Conservation (phyloP, 345 rosid genomes). For the Zanthoxylum bungeanum region DNA sequence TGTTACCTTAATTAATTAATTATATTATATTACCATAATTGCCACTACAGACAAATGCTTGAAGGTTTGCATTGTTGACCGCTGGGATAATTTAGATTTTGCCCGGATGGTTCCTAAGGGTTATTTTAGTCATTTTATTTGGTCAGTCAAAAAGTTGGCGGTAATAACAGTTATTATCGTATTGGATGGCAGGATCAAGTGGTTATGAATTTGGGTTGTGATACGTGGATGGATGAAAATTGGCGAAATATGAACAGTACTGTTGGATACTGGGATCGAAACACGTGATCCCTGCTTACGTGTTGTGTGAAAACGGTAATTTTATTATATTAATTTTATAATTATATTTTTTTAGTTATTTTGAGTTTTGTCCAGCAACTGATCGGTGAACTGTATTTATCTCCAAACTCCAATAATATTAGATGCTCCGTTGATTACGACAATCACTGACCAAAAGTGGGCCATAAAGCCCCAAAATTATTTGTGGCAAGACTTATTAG, state of each 20-base stretch:
- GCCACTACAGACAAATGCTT: background rate
- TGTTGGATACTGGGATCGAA: background rate
- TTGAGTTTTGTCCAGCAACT: too few species aligned
- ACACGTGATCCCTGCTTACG: background rate
- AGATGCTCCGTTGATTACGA: too few species aligned
- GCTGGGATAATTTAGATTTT: background rate
- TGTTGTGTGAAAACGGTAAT: too few species aligned
- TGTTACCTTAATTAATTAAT: too few species aligned
- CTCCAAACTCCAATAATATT: too few species aligned
- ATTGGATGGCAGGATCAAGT: background rate
- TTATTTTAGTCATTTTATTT: background rate
- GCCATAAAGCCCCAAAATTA: too few species aligned
- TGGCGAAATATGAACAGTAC: background rate
- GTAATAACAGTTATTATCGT: background rate
- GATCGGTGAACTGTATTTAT: too few species aligned
- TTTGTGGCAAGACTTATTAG: too few species aligned
- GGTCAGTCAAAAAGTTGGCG: background rate
- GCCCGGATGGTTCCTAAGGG: background rate
- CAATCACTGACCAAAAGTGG: too few species aligned
- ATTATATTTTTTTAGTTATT: too few species aligned
- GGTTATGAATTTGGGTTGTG: background rate
- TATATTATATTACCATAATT: too few species aligned
- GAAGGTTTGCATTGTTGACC: slow-evolving; percentile 20
- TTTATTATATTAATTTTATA: too few species aligned
- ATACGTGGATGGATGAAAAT: background rate